Conservation (phyloP, 2,329 filamentous ascomycete species). For the Gaeumannomyces sp. region DNA sequence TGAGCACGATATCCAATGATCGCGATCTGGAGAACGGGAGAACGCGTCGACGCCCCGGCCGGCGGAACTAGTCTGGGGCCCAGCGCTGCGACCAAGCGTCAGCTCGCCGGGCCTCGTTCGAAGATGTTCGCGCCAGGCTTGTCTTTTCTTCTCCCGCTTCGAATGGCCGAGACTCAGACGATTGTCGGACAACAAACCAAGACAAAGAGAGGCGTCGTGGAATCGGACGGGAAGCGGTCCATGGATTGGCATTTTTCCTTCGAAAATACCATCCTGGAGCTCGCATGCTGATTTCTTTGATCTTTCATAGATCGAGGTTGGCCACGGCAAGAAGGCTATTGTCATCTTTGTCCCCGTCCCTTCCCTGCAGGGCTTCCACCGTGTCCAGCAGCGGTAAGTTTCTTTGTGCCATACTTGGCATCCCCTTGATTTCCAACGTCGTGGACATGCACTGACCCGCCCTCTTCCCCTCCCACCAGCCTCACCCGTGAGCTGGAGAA, state of each 20-base stretch:
- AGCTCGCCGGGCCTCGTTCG: neutral
- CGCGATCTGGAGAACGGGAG: slow-evolving; percentile 10
- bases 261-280: slow-evolving; percentile 51
- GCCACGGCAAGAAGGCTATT: slow-evolving; percentile 99
- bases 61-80: neutral
- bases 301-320: slow-evolving; percentile 91
- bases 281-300: slow-evolving; percentile 66
- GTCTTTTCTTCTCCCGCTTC: slow-evolving; percentile 3
- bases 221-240: slow-evolving; percentile 73
- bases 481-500: slow-evolving; percentile 99
- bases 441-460: neutral
- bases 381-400: slow-evolving; percentile 97
- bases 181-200: slow-evolving; percentile 5
- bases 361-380: slow-evolving; percentile 97
- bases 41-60: neutral
- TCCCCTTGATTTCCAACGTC: neutral
- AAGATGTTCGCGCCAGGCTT: neutral
- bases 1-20: slow-evolving; percentile 12
- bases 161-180: slow-evolving; percentile 8
- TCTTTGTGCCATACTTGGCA: neutral
- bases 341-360: slow-evolving; percentile 99
- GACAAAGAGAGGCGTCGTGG: slow-evolving; percentile 30
- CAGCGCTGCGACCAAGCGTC: neutral
- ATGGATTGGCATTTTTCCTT: slow-evolving; percentile 40
- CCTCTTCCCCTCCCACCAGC: slow-evolving; percentile 38